phyloP scores from a whole-genome alignment of 2,329 filamentous ascomycete genomes.

The Sporothrix pallida region DNA sequence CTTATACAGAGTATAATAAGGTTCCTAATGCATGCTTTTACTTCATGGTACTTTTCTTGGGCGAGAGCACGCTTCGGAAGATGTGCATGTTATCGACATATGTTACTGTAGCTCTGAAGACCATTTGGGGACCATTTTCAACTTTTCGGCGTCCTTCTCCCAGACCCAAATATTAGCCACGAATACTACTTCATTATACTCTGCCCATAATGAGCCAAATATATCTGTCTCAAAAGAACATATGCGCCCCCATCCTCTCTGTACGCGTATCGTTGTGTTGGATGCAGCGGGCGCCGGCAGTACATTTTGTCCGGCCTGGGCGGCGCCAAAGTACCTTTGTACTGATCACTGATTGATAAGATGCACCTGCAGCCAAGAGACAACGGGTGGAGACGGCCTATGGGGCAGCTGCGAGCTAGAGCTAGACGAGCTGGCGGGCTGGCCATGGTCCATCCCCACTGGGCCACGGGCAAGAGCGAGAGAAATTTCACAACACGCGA shows the following conservation, averaged over 20 bases:
- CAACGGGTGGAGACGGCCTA: neutral
- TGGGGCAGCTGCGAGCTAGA: constrained; percentile 5
- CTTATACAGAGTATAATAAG: no score
- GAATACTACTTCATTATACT: no score
- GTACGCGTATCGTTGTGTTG: neutral
- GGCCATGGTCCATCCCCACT: neutral
- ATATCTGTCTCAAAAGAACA: neutral
- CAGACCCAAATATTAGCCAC: no score
- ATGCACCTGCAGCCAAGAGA: constrained; percentile 31
- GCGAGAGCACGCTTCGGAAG: no score
- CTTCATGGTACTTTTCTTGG: no score
- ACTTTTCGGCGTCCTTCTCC: no score
- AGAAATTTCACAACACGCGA: constrained; percentile 9
- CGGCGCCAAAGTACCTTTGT: neutral
- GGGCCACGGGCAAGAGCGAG: neutral
- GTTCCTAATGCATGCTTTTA: no score
- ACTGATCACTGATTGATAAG: constrained; percentile 37
- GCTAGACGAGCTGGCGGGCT: neutral
- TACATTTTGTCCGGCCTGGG: constrained; percentile 10
- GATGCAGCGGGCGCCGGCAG: neutral
- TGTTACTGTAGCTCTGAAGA: no score
- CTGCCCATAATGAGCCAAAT: neutral
- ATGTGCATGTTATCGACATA: no score
- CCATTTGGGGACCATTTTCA: no score
- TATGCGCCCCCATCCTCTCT: neutral